These are phyloP conservation scores for Leishmania tarentolae DNA, from an alignment of 208 protist species.

Conservation along the genomic window DNA sequence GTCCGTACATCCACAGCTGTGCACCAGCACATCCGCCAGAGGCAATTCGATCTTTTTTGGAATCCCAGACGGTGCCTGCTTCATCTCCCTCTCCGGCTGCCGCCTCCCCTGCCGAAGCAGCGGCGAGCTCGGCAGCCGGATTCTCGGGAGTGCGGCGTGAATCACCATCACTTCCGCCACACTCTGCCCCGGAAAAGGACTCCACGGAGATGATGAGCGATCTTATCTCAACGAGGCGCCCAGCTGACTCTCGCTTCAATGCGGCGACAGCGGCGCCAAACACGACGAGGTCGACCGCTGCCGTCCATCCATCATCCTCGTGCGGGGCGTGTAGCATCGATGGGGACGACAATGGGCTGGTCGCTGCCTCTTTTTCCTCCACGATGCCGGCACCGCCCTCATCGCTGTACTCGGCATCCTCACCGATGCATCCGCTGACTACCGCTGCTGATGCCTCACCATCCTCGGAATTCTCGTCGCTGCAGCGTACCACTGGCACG, in stretches of 20 bases:
- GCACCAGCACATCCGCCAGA: conserved; percentile 52
- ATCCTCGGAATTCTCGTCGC: not conserved
- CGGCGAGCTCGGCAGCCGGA: not conserved
- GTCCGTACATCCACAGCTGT: conserved; percentile 80
- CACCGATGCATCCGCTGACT: not conserved
- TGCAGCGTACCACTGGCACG: not conserved
- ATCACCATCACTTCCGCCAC: not conserved
- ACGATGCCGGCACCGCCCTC: not conserved
- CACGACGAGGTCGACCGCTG: not conserved
- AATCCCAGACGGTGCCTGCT: conserved; percentile 4
- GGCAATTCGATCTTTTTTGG: conserved; percentile 22
- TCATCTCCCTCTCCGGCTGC: not conserved
- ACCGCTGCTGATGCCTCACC: not conserved
- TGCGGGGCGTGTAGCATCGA: not conserved
- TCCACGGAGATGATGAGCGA: not conserved
- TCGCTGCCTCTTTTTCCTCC: not conserved
- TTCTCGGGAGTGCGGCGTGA: not conserved
- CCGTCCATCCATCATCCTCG: not conserved
- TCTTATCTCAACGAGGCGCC: not conserved
- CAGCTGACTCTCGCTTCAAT: conserved; percentile 3
- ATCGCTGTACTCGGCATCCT: not conserved
- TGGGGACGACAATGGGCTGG: not conserved
- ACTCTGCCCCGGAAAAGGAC: not conserved
- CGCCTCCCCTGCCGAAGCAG: not conserved
- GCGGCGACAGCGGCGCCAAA: not conserved